Evolutionary conservation across 169 alveolate genomes (phyloP).

Genomic region (Perkinsus chesapeaki): DNA sequence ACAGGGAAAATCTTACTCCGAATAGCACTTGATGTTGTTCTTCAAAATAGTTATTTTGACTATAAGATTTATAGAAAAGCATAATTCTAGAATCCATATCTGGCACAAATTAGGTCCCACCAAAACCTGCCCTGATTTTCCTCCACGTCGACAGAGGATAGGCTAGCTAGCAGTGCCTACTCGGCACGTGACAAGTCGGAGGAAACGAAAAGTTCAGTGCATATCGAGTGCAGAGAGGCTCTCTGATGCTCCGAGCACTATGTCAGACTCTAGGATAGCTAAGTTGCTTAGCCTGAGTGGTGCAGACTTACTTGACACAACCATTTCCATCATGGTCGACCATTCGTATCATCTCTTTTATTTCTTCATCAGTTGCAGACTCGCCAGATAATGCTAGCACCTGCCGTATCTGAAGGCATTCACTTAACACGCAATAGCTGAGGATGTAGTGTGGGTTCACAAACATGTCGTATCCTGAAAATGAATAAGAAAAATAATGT

Average conservation of each 20-base stretch:
- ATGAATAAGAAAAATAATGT: no score
- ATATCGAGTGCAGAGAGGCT: no score
- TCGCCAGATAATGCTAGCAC: not conserved
- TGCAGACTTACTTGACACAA: not conserved
- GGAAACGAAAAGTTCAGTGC: not conserved
- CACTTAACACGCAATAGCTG: not conserved
- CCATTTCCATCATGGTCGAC: slow-evolving; percentile 8
- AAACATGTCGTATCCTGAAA: no score
- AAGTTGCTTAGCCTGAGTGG: not conserved
- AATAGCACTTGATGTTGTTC: not conserved
- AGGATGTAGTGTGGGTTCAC: not conserved
- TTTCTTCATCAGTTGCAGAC: not conserved
- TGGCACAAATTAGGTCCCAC: no score
- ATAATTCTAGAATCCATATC: no score
- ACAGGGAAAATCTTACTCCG: not conserved
- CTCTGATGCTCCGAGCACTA: no score
- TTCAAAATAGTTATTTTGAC: no score
- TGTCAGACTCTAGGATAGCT: not conserved
- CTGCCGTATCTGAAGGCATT: not conserved
- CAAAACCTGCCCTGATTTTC: no score
- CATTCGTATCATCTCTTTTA: slow-evolving; percentile 16
- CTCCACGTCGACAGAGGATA: not conserved
- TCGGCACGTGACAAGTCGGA: not conserved
- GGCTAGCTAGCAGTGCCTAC: not conserved
- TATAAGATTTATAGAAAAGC: no score